Evolutionary conservation across 2,329 filamentous ascomycete species (phyloP), one percentile per base, ranked within the genome.

Genomic region (Fusarium pilosicola): DNA sequence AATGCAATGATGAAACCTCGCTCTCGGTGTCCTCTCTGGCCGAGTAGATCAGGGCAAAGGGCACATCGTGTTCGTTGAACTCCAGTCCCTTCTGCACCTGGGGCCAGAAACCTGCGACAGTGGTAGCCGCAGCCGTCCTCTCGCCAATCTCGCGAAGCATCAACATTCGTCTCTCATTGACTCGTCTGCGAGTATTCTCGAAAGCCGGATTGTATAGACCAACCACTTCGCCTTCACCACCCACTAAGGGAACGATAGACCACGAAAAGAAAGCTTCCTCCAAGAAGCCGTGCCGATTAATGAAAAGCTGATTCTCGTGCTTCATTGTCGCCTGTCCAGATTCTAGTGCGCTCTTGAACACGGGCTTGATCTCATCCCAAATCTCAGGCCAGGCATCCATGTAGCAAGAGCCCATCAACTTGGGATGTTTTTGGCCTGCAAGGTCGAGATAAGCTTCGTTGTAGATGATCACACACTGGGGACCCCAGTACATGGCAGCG

Each of bases 221-320:
- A 70, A 93, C 89, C 13, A 95, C 92, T 18, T 89, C 89, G 5
- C 94, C 94, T 67, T 95, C 91, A 44, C 88, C 86, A 7, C 93
- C 93, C 4, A 96, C 88, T 70, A 96, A 86, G 0, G 94, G 94
- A 32, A 96, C 92, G 46, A 96, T 90, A 3, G 91, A 93, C 93
- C 93, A 96, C 18, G 92, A 93, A 79, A 96, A 96, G 79, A 93
- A 96, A 0, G 92, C 91, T 79, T 96, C 94, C 80, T 97, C 93
- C 3, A 94, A 82, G 70, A 89, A 94, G 3, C 90, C 89, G 71
- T 90, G 89, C 13, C 94, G 89, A 52, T 88, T 85, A 38, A 96
- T 87, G 76, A 95, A 94, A 3, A 96, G 84, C 64, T 90, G 90
- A 71, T 96, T 93, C 76, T 96, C 94, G 73, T 95, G 91, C 80